Base-by-base conservation (phyloP, 202 grass and related monocot genomes). In the Tripidium arundinaceum region DNA sequence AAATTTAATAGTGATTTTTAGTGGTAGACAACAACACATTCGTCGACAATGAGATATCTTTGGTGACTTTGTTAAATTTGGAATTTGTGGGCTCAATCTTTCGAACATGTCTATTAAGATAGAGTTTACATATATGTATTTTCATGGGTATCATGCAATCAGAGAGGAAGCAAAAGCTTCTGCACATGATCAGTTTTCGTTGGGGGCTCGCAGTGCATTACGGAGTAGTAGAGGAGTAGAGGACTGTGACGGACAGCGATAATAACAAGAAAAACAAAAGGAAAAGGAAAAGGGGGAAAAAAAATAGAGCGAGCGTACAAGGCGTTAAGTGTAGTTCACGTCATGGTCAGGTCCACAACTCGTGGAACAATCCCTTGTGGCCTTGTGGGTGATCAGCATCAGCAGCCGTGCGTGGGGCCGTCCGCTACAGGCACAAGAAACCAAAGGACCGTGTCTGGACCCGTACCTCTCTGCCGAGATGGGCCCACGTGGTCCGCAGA, bases 331-430 rank as follows among this genome's bases (percentile, higher is more conserved):
- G n/a, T n/a, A n/a, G n/a, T n/a, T n/a, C 58, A 62, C 55, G 41
- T 66, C 72, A 70, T 15, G 74, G 26, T 4, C 79, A 61, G 80
- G 80, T 87, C 80, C 76, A 74, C 80, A 22, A 1, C 19, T 68
- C 61, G 16, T 74, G 86, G 86, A 82, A 81, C 86, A 84, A 81
- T 27, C 70, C 70, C 42, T 88, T 76, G 86, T 88, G 81, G 86
- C n/a, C n/a, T n/a, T n/a, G 70, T 28, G 41, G 86, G n/a, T n/a
- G n/a, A 69, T 88, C 81, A 82, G 84, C 71, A 63, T 86, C 78
- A 79, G 85, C 80, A 9, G 47, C 11, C 68, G 76, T 6, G 75
- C 47, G 6, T n/a, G 49, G 86, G 75, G 33, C 68, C 59, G 38
- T 6, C 7, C 60, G 38, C 74, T 57, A 52, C 70, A 57, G 62